Evolutionary conservation across 805 yeast genomes (phyloP), one percentile per base, ranked within the genome.

Genomic region (Saccharomycopsis selenospora): DNA sequence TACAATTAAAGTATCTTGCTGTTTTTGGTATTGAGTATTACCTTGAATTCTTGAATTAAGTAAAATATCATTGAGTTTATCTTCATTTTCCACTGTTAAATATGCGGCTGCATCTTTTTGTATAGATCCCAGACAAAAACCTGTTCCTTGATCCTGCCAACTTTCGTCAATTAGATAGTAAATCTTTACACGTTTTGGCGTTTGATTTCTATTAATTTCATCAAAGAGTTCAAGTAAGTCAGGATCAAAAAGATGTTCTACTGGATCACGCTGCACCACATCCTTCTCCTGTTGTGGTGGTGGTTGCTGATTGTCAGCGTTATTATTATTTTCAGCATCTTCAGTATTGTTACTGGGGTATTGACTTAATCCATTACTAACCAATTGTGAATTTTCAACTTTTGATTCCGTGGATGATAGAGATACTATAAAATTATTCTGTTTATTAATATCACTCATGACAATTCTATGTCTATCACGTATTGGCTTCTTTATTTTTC

Each of bases 81-180:
- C 67, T 61, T 89, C 96, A 63, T 82, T 81, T 47, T 79, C 71
- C 11, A 91, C 97, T 14, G 82, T 61, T 48, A 90, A 75, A 57
- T 68, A 79, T 2, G 95, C 87, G 3, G 59, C 61, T 46, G 54
- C 56, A 4, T 55, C 54, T 1, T 58, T 55, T 3, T 51, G 46
- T 11, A 82, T 57, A 54, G 80, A 82, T 5, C 97, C 97, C 44
- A 76, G 73, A 59, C 96, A 88, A 61, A 77, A 83, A 0, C 99
- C 98, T 0, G 97, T 89, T 17, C 97, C 98, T 43, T 83, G 77
- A 60, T 91, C 98, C 36, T 79, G 70, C 99, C 99, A 91, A 57
- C 24, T 23, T 8, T 50, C 51, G 27, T 78, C 82, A 36, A 79
- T 80, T 27, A 93, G 69, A 13, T 85, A 72, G 61, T 91, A 93